phyloP scores from a whole-genome alignment of 2,329 filamentous ascomycete genomes.

The Aspergillus sp. region DNA sequence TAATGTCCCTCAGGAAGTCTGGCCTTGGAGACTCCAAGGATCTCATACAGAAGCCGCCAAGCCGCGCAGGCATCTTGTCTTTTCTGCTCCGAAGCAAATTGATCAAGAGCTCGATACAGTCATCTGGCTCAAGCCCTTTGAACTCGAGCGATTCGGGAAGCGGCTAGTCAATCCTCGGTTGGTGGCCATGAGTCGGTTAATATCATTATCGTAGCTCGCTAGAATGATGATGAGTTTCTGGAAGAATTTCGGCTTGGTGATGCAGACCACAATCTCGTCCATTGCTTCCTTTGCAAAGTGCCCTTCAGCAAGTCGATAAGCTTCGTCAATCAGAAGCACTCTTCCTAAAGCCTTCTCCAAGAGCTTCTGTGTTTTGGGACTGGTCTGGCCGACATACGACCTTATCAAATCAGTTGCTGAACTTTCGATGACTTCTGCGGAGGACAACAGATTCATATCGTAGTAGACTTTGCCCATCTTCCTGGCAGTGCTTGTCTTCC shows the following conservation, averaged over 20 bases:
- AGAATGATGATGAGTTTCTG: constrained; percentile 69
- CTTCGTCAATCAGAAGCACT: constrained; percentile 74
- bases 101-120: constrained; percentile 54
- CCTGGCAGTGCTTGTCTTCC: constrained; percentile 73
- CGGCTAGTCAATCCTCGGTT: constrained; percentile 69
- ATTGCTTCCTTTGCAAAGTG: constrained; percentile 62
- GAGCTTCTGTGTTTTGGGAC: constrained; percentile 65
- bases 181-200: constrained; percentile 63
- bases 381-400: constrained; percentile 71
- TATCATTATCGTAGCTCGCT: constrained; percentile 70
- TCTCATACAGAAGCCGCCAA: constrained; percentile 28
- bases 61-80: constrained; percentile 12
- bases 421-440: constrained; percentile 64
- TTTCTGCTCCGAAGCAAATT: constrained; percentile 37
- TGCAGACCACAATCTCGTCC: constrained; percentile 56
- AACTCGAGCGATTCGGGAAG: constrained; percentile 67
- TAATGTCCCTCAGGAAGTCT: constrained; percentile 20
- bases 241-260: constrained; percentile 62
- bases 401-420: constrained; percentile 73
- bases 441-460: constrained; percentile 70
- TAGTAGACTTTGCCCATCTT: constrained; percentile 78
- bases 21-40: constrained; percentile 29
- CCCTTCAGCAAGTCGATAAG: constrained; percentile 66
- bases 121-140: constrained; percentile 44
- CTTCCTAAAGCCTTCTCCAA: constrained; percentile 67